Evolutionary conservation across 768 basidiomycete species (phyloP).

Genomic region (Postia placenta): DNA sequence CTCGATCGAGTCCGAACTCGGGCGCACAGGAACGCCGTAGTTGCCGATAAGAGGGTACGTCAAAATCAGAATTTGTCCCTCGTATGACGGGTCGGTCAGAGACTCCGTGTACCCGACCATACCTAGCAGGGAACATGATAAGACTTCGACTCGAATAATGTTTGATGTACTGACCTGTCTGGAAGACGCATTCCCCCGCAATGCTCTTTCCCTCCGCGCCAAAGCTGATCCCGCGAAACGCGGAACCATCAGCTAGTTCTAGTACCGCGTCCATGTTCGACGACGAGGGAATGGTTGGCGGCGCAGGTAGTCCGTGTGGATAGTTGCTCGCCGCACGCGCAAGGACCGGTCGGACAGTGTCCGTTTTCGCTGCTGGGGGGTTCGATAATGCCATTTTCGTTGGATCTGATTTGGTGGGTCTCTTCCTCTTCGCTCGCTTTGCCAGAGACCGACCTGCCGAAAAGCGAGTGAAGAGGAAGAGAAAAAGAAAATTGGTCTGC

Average conservation of each 20-base stretch:
- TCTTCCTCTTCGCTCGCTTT: slow-evolving; percentile 27
- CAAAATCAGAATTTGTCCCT: slow-evolving; percentile 94
- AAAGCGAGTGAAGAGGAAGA: slow-evolving; percentile 28
- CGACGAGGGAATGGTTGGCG: slow-evolving; percentile 29
- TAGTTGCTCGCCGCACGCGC: slow-evolving; percentile 38
- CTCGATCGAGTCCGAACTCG: slow-evolving; percentile 36
- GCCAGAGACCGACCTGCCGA: slow-evolving; percentile 15
- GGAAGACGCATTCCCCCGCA: slow-evolving; percentile 98
- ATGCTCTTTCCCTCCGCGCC: slow-evolving; percentile 89
- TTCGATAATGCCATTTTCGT: slow-evolving; percentile 13
- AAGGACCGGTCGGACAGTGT: slow-evolving; percentile 33
- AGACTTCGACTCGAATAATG: slow-evolving; percentile 4
- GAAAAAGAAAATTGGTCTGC: slow-evolving; percentile 15
- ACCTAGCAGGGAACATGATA: slow-evolving; percentile 41
- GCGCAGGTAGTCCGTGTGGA: slow-evolving; percentile 28
- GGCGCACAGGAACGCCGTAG: slow-evolving; percentile 88
- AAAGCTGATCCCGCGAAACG: slow-evolving; percentile 86
- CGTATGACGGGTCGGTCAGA: slow-evolving; percentile 96
- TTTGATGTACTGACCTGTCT: slow-evolving; percentile 69
- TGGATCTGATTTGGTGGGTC: slow-evolving; percentile 8
- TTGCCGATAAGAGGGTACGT: slow-evolving; percentile 97
- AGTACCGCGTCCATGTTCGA: slow-evolving; percentile 57
- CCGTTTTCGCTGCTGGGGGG: slow-evolving; percentile 15
- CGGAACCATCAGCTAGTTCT: slow-evolving; percentile 86
- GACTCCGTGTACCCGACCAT: slow-evolving; percentile 99